These are phyloP conservation scores for Auriscalpium microsporum DNA, from an alignment of 768 basidiomycete species.

Conservation along the genomic window DNA sequence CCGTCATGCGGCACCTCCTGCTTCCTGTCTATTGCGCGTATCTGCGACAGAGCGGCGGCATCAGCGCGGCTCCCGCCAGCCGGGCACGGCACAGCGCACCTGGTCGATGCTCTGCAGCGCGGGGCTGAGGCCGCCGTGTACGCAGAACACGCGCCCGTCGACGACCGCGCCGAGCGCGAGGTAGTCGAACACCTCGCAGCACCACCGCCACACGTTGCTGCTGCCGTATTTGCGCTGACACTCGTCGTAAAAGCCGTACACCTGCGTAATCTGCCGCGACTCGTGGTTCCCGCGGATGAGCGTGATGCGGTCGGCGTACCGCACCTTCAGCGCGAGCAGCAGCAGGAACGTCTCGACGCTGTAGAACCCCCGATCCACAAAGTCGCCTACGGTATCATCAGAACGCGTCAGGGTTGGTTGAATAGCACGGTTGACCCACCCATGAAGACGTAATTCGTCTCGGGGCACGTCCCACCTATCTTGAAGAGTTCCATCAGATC, in stretches of 20 bases:
- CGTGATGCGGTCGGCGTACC: slow-evolving; percentile 95
- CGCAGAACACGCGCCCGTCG: slow-evolving; percentile 96
- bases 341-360: slow-evolving; percentile 94
- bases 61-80: background rate
- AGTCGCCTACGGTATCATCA: slow-evolving; percentile 61
- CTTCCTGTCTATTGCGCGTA: slow-evolving; percentile 89
- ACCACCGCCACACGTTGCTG: slow-evolving; percentile 95
- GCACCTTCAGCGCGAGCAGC: slow-evolving; percentile 89
- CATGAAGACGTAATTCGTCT: slow-evolving; percentile 96
- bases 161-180: slow-evolving; percentile 90
- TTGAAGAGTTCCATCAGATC: slow-evolving; percentile 95
- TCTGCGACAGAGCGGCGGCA: slow-evolving; percentile 34
- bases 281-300: slow-evolving; percentile 98
- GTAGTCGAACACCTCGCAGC: slow-evolving; percentile 98
- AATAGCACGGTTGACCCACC: slow-evolving; percentile 37
- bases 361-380: slow-evolving; percentile 97
- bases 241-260: slow-evolving; percentile 93
- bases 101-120: slow-evolving; percentile 82
- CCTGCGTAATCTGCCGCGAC: slow-evolving; percentile 93
- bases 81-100: slow-evolving; percentile 30
- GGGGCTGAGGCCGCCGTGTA: slow-evolving; percentile 93
- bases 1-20: slow-evolving; percentile 99
- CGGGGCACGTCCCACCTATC: slow-evolving; percentile 86
- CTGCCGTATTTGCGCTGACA: slow-evolving; percentile 94
- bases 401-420: slow-evolving; percentile 2